A percentile compares a stretch with the other conserved stretches of the same genome.
Conservation (phyloP, 2,329 filamentous ascomycete species). For the Penicillium polonicum region DNA sequence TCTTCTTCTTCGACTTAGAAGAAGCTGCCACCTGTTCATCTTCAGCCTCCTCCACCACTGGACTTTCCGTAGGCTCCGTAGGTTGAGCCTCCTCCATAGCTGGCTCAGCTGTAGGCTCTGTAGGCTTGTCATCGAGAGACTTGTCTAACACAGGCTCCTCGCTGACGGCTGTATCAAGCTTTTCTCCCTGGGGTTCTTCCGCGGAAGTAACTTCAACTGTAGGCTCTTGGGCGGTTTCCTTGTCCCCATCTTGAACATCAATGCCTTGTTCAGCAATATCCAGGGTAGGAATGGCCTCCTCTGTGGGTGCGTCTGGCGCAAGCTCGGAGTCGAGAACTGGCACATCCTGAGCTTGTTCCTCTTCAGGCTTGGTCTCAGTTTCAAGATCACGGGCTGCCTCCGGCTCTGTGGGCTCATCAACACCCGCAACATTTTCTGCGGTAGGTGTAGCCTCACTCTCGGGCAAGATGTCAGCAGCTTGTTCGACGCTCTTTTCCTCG, state of each 20-base stretch:
- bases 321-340: neutral
- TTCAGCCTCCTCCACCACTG: neutral
- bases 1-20: conserved; percentile 22
- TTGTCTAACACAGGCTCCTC: conserved; percentile 1
- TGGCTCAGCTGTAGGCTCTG: neutral
- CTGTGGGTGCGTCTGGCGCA: neutral
- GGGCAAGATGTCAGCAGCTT: neutral
- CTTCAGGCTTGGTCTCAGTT: neutral
- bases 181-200: neutral
- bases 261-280: conserved; percentile 3
- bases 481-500: conserved; percentile 1
- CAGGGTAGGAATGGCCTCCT: neutral
- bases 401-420: neutral
- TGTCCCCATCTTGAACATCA: neutral
- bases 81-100: neutral
- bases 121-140: neutral
- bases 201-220: neutral
- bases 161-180: neutral
- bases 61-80: neutral
- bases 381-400: conserved; percentile 2
- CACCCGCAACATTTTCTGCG: neutral
- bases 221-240: neutral
- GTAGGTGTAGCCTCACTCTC: neutral
- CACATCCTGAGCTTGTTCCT: neutral
- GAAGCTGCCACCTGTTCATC: neutral